These are phyloP conservation scores for Exophiala sp. DNA, from an alignment of 2,329 filamentous ascomycete species.

Conservation along the genomic window DNA sequence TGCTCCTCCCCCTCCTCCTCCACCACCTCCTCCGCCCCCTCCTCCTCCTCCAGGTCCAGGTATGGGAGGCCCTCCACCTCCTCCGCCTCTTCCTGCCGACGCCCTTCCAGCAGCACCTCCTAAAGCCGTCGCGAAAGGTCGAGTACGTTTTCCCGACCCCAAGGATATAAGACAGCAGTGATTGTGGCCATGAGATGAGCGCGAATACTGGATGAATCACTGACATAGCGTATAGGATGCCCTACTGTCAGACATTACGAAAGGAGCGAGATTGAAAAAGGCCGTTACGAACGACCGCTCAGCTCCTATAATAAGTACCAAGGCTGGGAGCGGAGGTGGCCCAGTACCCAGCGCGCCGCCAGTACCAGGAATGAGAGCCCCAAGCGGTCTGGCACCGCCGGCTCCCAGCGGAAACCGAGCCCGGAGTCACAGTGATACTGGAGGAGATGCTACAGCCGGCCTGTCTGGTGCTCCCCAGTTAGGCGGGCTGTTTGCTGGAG, in stretches of 20 bases:
- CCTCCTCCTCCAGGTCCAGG: constrained; percentile 52
- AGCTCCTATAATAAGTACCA: constrained; percentile 61
- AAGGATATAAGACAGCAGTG: not conserved
- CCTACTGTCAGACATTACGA: constrained; percentile 78
- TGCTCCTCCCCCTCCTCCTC: constrained; percentile 25
- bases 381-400: constrained; percentile 65
- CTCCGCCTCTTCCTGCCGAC: constrained; percentile 58
- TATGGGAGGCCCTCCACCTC: constrained; percentile 55
- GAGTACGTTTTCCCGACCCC: constrained; percentile 50
- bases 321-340: constrained; percentile 51
- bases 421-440: constrained; percentile 73
- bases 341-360: constrained; percentile 72
- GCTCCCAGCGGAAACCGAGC: constrained; percentile 60
- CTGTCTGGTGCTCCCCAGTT: constrained; percentile 65
- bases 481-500: constrained; percentile 81
- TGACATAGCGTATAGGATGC: constrained; percentile 57
- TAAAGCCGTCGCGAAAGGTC: constrained; percentile 49
- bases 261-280: constrained; percentile 75
- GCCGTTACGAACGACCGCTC: constrained; percentile 88
- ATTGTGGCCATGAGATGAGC: not conserved
- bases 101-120: constrained; percentile 54
- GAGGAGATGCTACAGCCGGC: constrained; percentile 38
- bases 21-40: constrained; percentile 49
- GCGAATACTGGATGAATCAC: constrained; percentile 1
- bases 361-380: constrained; percentile 61